Evolutionary conservation across 805 yeast species (phyloP).

Genomic region (Yarrowia sp.): DNA sequence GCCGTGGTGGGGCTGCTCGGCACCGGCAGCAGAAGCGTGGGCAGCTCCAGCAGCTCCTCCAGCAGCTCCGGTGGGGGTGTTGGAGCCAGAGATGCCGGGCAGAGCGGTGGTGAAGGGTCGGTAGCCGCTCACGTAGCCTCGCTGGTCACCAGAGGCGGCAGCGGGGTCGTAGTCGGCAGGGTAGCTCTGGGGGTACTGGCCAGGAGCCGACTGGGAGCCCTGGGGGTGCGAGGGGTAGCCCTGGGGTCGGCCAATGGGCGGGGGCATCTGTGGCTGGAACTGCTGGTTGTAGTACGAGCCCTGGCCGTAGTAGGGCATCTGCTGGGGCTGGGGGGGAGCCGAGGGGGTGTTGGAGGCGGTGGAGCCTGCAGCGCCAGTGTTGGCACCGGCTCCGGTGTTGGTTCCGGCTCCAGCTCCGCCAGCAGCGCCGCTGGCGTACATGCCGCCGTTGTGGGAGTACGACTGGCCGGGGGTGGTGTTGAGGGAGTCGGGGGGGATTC

Average conservation of each 20-base stretch:
- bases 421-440: slow-evolving; percentile 24
- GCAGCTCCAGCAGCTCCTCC: slow-evolving; percentile 27
- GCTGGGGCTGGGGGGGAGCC: slow-evolving; percentile 41
- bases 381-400: slow-evolving; percentile 3
- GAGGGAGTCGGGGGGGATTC: slow-evolving; percentile 48
- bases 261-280: slow-evolving; percentile 39
- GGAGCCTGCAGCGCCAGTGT: slow-evolving; percentile 8
- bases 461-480: slow-evolving; percentile 37
- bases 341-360: slow-evolving; percentile 31
- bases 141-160: slow-evolving; percentile 28
- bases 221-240: slow-evolving; percentile 40
- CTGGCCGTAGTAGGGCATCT: slow-evolving; percentile 39
- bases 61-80: slow-evolving; percentile 35
- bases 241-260: slow-evolving; percentile 39
- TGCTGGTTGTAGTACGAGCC: slow-evolving; percentile 39
- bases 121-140: slow-evolving; percentile 36
- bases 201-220: slow-evolving; percentile 37
- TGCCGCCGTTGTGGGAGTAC: slow-evolving; percentile 32
- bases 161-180: slow-evolving; percentile 37
- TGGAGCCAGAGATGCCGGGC: slow-evolving; percentile 42
- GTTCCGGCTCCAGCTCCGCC: neutral
- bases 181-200: slow-evolving; percentile 38
- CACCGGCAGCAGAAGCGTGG: slow-evolving; percentile 33
- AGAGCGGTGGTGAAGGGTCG: slow-evolving; percentile 33
- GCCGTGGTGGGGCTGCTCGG: slow-evolving; percentile 37